Percentiles rank a stretch among this genome's conserved stretches.
Conservation (phyloP, 2,329 filamentous ascomycete genomes). For the Botrytis galanthina region DNA sequence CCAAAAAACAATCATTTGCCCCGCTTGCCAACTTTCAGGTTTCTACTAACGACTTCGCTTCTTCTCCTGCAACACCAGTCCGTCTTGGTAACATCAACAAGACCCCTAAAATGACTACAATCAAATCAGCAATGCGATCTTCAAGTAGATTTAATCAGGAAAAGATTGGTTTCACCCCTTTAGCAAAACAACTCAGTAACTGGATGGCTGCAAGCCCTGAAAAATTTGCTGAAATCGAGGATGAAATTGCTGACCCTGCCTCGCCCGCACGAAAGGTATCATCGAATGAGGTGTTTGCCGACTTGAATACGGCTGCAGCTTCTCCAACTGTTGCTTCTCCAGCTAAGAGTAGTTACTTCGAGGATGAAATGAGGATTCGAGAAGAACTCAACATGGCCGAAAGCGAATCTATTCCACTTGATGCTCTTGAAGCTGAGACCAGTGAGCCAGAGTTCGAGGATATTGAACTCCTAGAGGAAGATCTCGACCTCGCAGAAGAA, state of each 20-base stretch:
- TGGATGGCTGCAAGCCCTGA: conserved; percentile 62
- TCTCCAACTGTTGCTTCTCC: conserved; percentile 33
- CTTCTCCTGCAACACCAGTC: conserved; percentile 46
- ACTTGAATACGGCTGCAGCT: not conserved
- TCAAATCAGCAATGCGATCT: not conserved
- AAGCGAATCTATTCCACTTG: conserved; percentile 37
- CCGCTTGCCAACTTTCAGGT: conserved; percentile 32
- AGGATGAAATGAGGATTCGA: conserved; percentile 57
- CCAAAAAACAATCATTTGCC: conserved; percentile 33
- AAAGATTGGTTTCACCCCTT: conserved; percentile 59
- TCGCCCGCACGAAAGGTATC: conserved; percentile 21
- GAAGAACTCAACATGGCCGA: conserved; percentile 40
- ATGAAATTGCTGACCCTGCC: conserved; percentile 19
- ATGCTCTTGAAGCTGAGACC: conserved; percentile 23
- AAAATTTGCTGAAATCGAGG: conserved; percentile 38
- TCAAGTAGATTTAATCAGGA: conserved; percentile 21
- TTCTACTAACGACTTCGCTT: conserved; percentile 36
- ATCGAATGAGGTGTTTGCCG: not conserved
- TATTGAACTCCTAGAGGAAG: conserved; percentile 52
- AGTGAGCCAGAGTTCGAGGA: conserved; percentile 44
- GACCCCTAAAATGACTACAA: conserved; percentile 27
- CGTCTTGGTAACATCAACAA: conserved; percentile 30
- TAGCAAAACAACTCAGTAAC: conserved; percentile 58
- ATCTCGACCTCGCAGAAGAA: conserved; percentile 56
- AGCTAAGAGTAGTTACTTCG: conserved; percentile 54